These are phyloP conservation scores for Ascochyta koolunga DNA, from an alignment of 2,329 filamentous ascomycete genomes.

Conservation along the genomic window DNA sequence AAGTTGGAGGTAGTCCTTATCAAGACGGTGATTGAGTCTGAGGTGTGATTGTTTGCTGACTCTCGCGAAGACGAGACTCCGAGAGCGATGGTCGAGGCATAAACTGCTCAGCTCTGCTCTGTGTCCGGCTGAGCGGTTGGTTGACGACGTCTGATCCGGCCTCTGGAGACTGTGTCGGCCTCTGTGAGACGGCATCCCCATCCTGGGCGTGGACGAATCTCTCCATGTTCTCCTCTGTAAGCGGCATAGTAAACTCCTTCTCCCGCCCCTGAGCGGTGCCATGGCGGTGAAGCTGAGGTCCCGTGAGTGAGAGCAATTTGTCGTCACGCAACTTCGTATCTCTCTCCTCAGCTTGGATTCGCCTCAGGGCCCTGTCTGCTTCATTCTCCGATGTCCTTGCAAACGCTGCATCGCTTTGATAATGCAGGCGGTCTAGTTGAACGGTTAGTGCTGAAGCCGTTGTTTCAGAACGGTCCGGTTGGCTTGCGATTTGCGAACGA, in stretches of 20 bases:
- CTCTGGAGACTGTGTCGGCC: slow-evolving; percentile 19
- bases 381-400: slow-evolving; percentile 51
- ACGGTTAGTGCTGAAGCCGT: slow-evolving; percentile 42
- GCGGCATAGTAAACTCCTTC: slow-evolving; percentile 33
- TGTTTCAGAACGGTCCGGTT: slow-evolving; percentile 42
- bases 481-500: slow-evolving; percentile 37
- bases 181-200: slow-evolving; percentile 21
- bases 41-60: slow-evolving; percentile 36
- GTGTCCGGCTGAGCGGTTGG: slow-evolving; percentile 23
- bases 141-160: slow-evolving; percentile 26
- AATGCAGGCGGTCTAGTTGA: slow-evolving; percentile 47
- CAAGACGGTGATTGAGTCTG: neutral
- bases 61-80: slow-evolving; percentile 26
- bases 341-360: slow-evolving; percentile 61
- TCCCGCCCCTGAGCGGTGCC: slow-evolving; percentile 26
- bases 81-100: slow-evolving; percentile 27
- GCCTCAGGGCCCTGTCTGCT: slow-evolving; percentile 53
- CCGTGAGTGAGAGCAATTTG: slow-evolving; percentile 58
- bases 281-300: slow-evolving; percentile 40
- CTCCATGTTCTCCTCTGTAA: slow-evolving; percentile 48
- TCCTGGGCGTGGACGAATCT: slow-evolving; percentile 41
- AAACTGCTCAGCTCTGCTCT: slow-evolving; percentile 18
- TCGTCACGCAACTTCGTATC: slow-evolving; percentile 61
- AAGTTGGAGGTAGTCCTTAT: neutral
- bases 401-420: slow-evolving; percentile 47